A percentile compares a stretch with the other conserved stretches of the same genome.
Conservation (phyloP, 2,329 filamentous ascomycete genomes). For the Macrophomina phaseolina region DNA sequence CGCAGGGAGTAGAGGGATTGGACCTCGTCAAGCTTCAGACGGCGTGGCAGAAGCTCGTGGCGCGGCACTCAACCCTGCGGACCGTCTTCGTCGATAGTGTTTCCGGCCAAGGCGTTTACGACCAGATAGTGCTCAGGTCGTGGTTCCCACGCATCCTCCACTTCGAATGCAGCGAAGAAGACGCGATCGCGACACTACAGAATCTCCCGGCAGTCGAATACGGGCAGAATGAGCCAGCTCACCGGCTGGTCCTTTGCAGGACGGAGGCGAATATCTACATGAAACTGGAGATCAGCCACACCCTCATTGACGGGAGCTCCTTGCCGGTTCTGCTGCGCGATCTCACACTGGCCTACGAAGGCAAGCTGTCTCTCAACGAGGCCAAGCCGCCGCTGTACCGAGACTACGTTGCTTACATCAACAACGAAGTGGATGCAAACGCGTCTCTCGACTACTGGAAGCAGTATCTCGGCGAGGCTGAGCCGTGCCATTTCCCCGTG, state of each 20-base stretch:
- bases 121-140: slow-evolving; percentile 37
- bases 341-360: slow-evolving; percentile 53
- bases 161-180: slow-evolving; percentile 25
- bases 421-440: slow-evolving; percentile 28
- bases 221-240: slow-evolving; percentile 46
- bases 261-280: background rate
- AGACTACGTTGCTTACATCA: slow-evolving; percentile 44
- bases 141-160: slow-evolving; percentile 20
- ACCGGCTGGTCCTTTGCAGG: slow-evolving; percentile 33
- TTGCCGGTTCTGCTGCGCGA: slow-evolving; percentile 57
- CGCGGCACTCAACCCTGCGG: slow-evolving; percentile 40
- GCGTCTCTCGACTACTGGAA: slow-evolving; percentile 44
- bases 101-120: slow-evolving; percentile 38
- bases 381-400: slow-evolving; percentile 45
- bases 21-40: slow-evolving; percentile 38
- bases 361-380: slow-evolving; percentile 40
- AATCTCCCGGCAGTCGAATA: slow-evolving; percentile 32
- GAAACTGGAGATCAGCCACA: slow-evolving; percentile 58
- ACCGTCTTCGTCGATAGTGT: slow-evolving; percentile 43
- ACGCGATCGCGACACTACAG: slow-evolving; percentile 27
- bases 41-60: slow-evolving; percentile 44
- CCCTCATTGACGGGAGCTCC: slow-evolving; percentile 58
- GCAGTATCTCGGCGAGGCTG: slow-evolving; percentile 43
- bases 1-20: slow-evolving; percentile 21
- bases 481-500: slow-evolving; percentile 49